Conservation (phyloP, 139 green algal genomes). For the Chlorokybus atmophyticus region DNA sequence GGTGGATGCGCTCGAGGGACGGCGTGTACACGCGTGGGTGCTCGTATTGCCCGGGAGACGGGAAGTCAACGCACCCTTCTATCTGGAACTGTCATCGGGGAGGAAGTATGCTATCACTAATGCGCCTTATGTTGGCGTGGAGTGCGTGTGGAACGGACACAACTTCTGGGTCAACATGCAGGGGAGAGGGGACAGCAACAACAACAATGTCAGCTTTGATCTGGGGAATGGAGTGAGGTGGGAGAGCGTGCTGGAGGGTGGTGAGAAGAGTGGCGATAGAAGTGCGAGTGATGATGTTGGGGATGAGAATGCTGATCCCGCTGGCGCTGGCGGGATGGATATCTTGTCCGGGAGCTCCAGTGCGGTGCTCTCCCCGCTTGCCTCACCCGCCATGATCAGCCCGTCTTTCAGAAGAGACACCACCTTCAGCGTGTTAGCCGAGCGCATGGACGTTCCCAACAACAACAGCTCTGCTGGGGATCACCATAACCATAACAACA, state of each 20-base stretch:
- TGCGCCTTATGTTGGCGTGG: conserved; percentile 57
- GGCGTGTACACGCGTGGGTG: conserved; percentile 61
- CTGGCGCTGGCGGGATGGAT: conserved; percentile 7
- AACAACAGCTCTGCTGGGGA: too few species aligned
- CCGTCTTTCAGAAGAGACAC: too few species aligned
- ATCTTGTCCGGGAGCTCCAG: too few species aligned
- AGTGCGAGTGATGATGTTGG: conserved; percentile 10
- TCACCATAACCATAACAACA: too few species aligned
- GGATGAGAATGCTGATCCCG: conserved; percentile 22
- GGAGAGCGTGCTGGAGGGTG: conserved; percentile 54
- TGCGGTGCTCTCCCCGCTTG: too few species aligned
- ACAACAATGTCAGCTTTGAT: conserved; percentile 1
- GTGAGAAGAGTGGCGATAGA: neutral
- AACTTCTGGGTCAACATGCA: conserved; percentile 67
- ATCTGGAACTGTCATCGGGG: conserved; percentile 59
- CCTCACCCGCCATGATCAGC: too few species aligned
- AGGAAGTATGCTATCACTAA: conserved; percentile 27
- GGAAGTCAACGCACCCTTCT: conserved; percentile 43
- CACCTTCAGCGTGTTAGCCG: too few species aligned
- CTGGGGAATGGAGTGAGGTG: conserved; percentile 39
- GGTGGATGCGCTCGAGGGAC: conserved; percentile 9
- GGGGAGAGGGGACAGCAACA: conserved; percentile 28
- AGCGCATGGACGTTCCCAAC: too few species aligned
- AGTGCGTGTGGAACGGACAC: conserved; percentile 53
- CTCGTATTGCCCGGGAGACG: conserved; percentile 52